Conservation (phyloP, 352 stramenopile species). For the Phytopythium montanum region DNA sequence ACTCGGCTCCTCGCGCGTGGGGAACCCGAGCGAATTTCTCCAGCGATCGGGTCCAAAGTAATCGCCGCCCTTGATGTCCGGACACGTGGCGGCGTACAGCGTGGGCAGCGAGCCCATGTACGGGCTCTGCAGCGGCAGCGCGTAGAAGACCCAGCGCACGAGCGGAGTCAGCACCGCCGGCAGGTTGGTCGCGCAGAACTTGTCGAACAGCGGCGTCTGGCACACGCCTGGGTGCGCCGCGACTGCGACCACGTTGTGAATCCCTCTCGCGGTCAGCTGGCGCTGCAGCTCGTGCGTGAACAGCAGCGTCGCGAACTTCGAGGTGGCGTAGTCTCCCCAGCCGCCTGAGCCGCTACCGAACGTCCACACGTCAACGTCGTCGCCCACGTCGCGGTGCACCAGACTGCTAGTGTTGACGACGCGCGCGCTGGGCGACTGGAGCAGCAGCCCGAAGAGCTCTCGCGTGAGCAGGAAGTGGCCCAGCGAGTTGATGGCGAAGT, state of each 20-base stretch:
- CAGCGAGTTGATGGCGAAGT: conserved; percentile 49
- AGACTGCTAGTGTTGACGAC: conserved; percentile 43
- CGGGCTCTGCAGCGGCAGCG: conserved; percentile 9
- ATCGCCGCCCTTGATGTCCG: conserved; percentile 18
- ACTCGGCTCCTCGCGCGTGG: conserved; percentile 21
- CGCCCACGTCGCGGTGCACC: conserved; percentile 24
- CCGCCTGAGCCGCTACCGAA: conserved; percentile 19
- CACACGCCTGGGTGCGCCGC: conserved; percentile 30
- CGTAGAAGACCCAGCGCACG: conserved; percentile 1
- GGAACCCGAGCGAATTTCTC: conserved; percentile 35
- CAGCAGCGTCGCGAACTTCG: conserved; percentile 43
- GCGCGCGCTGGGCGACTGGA: conserved; percentile 14
- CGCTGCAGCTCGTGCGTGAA: conserved; percentile 48
- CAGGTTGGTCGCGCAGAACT: conserved; percentile 26
- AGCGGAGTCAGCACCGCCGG: background rate
- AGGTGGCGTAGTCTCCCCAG: conserved; percentile 31
- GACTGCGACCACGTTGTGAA: conserved; percentile 31
- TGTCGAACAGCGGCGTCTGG: conserved; percentile 33
- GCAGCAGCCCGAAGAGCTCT: conserved; percentile 33
- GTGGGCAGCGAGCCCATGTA: conserved; percentile 37
- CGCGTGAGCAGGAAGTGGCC: conserved; percentile 50
- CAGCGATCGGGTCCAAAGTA: conserved; percentile 39
- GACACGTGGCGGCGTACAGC: conserved; percentile 33
- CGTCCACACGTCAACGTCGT: conserved; percentile 22
- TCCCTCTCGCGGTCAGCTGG: conserved; percentile 16